These are phyloP conservation scores for Zalaria obscura DNA, from an alignment of 2,329 filamentous ascomycete genomes.

Conservation along the genomic window DNA sequence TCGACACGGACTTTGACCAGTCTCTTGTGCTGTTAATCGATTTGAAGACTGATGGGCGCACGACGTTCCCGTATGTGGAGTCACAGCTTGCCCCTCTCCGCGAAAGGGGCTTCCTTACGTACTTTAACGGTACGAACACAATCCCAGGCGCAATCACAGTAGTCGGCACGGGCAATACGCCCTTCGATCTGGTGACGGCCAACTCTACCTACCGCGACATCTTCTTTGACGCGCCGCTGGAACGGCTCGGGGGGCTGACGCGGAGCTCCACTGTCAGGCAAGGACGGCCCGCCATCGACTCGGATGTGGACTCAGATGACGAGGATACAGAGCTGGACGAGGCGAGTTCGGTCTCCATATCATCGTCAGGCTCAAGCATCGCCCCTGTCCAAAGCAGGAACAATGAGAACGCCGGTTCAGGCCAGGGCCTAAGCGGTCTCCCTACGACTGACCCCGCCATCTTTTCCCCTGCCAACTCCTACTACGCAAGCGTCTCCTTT, in stretches of 20 bases:
- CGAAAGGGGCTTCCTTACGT: slow-evolving; percentile 36
- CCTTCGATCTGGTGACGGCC: slow-evolving; percentile 40
- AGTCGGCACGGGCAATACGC: slow-evolving; percentile 52
- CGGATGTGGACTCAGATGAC: no score
- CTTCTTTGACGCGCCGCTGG: slow-evolving; percentile 51
- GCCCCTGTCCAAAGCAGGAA: slow-evolving; percentile 8
- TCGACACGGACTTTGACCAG: slow-evolving; percentile 23
- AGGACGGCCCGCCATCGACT: no score
- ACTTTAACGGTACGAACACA: slow-evolving; percentile 36
- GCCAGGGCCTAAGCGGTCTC: slow-evolving; percentile 31
- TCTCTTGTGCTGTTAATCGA: slow-evolving; percentile 52
- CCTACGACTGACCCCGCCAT: slow-evolving; percentile 22
- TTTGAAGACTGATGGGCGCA: slow-evolving; percentile 44
- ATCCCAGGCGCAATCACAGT: slow-evolving; percentile 48
- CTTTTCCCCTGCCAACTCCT: slow-evolving; percentile 44
- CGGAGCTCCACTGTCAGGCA: background rate
- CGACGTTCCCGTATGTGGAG: slow-evolving; percentile 39
- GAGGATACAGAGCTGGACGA: no score
- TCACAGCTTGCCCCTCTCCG: slow-evolving; percentile 45
- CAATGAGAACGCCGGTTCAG: no score
- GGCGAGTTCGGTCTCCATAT: background rate
- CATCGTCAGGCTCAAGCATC: background rate
- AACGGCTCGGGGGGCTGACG: slow-evolving; percentile 22
- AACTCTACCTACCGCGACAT: slow-evolving; percentile 43
- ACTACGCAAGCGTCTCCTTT: slow-evolving; percentile 52